Evolutionary conservation across 495 filamentous ascomycete genomes (phyloP), one percentile per base, ranked within the genome.

Genomic region (Penicillium taxi): DNA sequence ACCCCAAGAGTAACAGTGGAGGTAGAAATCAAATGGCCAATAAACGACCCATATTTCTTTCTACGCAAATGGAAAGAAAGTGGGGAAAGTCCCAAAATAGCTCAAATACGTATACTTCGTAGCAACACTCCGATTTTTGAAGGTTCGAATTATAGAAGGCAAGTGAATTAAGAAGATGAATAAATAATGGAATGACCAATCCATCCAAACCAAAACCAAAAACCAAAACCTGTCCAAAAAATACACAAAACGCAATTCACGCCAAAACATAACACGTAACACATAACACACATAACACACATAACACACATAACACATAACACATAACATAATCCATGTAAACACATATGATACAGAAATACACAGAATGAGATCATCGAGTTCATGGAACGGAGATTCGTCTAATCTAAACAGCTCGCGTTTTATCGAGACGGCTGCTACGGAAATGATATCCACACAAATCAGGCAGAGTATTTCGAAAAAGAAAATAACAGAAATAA

Each of bases 341-440:
- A n/a, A n/a, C n/a, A n/a, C 42, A 47, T 31, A 56, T 50, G 46
- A 43, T 44, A 53, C 47, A 59, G 42, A 56, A 32, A 63, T 50
- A 61, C 50, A 66, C 37, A 55, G 47, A 49, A 63, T 49, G 51
- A 39, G 43, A 42, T 57, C 50, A 52, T 60, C 39, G 43, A 45
- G 44, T 62, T 61, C 54, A 61, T 61, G 47, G 49, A 52, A 58
- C 54, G 52, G 46, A 66, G 37, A 63, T 61, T 66, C 46, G 56
- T 67, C 63, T 66, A 66, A 56, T 66, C 62, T 64, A 67, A 59
- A 56, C 54, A 52, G 38, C 48, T 53, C 46, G 47, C 39, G 33
- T 52, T 53, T 42, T 57, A 48, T 43, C 45, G 40, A 39, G 38
- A 36, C 18, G 48, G 48, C 45, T 53, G 52, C 54, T 67, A 67